Evolutionary conservation across 805 yeast genomes (phyloP).

Genomic region (Cyberlindnera bimundalis): DNA sequence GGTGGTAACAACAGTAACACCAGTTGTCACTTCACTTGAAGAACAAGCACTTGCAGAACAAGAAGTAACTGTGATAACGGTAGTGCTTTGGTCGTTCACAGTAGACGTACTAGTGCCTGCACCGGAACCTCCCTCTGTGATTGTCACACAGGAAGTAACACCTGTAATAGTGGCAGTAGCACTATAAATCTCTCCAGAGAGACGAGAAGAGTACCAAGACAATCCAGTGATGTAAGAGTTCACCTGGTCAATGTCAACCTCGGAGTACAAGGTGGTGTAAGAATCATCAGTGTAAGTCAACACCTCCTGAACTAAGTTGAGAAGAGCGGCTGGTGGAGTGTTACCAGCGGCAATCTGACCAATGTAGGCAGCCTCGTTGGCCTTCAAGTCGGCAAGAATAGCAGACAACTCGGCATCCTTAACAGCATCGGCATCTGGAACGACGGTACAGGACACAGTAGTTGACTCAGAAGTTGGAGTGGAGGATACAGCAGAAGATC

Average conservation of each 20-base stretch:
- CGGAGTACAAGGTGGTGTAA: slow-evolving; percentile 30
- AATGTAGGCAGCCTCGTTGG: slow-evolving; percentile 20
- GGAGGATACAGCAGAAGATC: not conserved
- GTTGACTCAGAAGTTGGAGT: not conserved
- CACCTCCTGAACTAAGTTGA: slow-evolving; percentile 26
- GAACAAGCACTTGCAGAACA: not conserved
- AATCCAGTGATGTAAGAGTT: slow-evolving; percentile 29
- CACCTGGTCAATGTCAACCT: slow-evolving; percentile 26
- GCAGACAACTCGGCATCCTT: slow-evolving; percentile 7
- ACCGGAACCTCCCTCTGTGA: not conserved
- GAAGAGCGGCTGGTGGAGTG: slow-evolving; percentile 28
- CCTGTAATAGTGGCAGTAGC: slow-evolving; percentile 11
- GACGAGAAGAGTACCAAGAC: slow-evolving; percentile 32
- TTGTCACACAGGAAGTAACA: slow-evolving; percentile 4
- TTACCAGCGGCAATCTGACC: slow-evolving; percentile 21
- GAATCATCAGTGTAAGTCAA: slow-evolving; percentile 33
- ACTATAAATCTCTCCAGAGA: slow-evolving; percentile 13
- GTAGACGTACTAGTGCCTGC: not conserved
- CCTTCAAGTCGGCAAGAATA: slow-evolving; percentile 13
- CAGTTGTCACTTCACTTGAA: slow-evolving; percentile 1
- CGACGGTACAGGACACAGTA: slow-evolving; percentile 1
- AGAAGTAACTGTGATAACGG: not conserved
- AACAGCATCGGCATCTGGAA: slow-evolving; percentile 2
- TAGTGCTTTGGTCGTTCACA: not conserved
- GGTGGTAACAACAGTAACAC: not conserved